Evolutionary conservation across 164 flowering plant species (phyloP), one percentile per base, ranked within the genome.

Genomic region (Chimonanthus praecox): DNA sequence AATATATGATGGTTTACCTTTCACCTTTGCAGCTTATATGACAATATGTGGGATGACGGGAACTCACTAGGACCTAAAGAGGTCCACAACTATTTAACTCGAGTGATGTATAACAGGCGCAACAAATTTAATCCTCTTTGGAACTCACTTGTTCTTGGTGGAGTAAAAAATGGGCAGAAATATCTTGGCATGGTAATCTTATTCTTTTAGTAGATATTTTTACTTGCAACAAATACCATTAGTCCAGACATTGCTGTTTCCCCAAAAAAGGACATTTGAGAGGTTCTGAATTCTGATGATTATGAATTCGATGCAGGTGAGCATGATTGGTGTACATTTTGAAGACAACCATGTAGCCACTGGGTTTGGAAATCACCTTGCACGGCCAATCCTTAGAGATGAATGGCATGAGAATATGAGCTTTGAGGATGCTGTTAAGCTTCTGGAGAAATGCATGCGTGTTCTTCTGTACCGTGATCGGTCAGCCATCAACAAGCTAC

Each of bases 21-120:
- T n/a, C 3, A 45, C 47, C 33, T 11, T 78, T 83, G 78, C 84
- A 95, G 99, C 81, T 82, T 91, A 72, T 73, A 87, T 80, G 99
- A 95, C 79, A 88, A 92, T 78, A 95, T 93, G 99, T 95, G 99
- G 99, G 99, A 93, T 80, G 98, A 94, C 82, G 95, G 92, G 43
- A 94, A 94, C 79, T 90, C 98, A 50, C 78, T 94, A 84, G 97
- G 99, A 18, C 99, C 99, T 21, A 92, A 94, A 75, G 96, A 92
- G 82, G 88, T 94, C 69, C 99, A 90, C 83, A 94, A 76, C 77
- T 94, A 94, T 78, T 78, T 95, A 64, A 90, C 87, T 64, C 77
- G 84, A 60, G 70, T 82, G 73, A 79, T 82, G 84, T 82, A 82
- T 50, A 82, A 79, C 64, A 75, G 82, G 78, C 82, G 84, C 43